Conservation (phyloP, 2,329 filamentous ascomycete genomes). For the Calcarisporium arbuscula region DNA sequence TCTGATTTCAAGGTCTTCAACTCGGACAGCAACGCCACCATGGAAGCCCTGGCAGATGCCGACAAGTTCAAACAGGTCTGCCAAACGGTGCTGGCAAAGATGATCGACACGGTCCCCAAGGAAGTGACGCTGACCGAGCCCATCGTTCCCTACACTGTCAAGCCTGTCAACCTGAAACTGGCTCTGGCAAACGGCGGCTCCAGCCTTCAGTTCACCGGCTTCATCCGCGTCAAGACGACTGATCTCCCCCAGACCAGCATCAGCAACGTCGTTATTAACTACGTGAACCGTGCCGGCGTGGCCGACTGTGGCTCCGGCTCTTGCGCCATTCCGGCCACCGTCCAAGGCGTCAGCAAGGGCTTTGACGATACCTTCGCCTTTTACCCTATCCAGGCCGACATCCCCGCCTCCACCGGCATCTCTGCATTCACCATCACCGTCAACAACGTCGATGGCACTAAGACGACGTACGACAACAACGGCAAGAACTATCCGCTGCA, state of each 20-base stretch:
- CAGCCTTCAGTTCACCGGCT: slow-evolving; percentile 44
- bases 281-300: slow-evolving; percentile 48
- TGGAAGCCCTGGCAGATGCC: slow-evolving; percentile 38
- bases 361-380: slow-evolving; percentile 57
- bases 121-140: slow-evolving; percentile 44
- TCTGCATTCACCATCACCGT: slow-evolving; percentile 53
- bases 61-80: slow-evolving; percentile 42
- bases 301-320: slow-evolving; percentile 32
- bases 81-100: slow-evolving; percentile 45
- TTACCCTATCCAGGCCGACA: slow-evolving; percentile 40
- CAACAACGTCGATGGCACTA: slow-evolving; percentile 40
- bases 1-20: slow-evolving; percentile 52
- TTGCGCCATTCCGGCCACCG: slow-evolving; percentile 38
- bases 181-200: slow-evolving; percentile 42
- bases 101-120: slow-evolving; percentile 55
- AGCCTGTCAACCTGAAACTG: slow-evolving; percentile 52
- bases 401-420: slow-evolving; percentile 54
- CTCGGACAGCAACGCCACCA: slow-evolving; percentile 49
- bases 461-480: slow-evolving; percentile 48
- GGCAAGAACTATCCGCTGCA: slow-evolving; percentile 47
- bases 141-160: slow-evolving; percentile 51
- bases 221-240: slow-evolving; percentile 52
- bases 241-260: slow-evolving; percentile 35
- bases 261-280: slow-evolving; percentile 43
- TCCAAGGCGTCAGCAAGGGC: slow-evolving; percentile 44